Percentiles rank a stretch among this genome's conserved stretches.
These are phyloP conservation scores for Thielaviopsis cerberus DNA, from an alignment of 2,329 filamentous ascomycete genomes.

Conservation along the genomic window DNA sequence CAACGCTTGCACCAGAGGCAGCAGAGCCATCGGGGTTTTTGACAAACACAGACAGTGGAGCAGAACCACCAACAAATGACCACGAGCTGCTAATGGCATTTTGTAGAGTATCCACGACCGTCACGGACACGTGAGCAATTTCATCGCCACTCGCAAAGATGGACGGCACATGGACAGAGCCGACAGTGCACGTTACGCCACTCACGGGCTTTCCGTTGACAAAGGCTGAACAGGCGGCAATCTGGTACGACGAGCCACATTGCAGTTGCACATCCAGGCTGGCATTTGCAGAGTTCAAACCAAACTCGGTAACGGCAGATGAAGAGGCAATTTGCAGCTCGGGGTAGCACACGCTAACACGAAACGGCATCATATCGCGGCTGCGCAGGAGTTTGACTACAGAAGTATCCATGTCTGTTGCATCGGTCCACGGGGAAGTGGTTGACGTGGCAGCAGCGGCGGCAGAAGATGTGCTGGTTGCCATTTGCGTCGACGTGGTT, in stretches of 20 bases:
- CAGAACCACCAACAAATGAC: constrained; percentile 5
- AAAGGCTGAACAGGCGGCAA: constrained; percentile 2
- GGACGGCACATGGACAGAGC: neutral
- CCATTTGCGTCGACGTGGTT: neutral
- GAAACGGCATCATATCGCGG: neutral
- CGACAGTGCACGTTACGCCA: neutral
- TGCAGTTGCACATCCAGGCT: neutral
- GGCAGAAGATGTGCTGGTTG: neutral
- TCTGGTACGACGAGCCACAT: neutral
- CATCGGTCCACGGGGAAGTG: neutral
- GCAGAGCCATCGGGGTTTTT: constrained; percentile 1
- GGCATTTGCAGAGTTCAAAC: neutral
- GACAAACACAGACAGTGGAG: neutral
- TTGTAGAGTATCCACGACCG: constrained; percentile 1
- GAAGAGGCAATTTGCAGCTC: constrained; percentile 1
- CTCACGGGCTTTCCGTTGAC: constrained; percentile 1
- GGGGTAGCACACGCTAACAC: constrained; percentile 2
- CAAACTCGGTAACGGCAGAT: constrained; percentile 1
- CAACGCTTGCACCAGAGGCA: constrained; percentile 1
- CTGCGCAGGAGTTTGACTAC: neutral
- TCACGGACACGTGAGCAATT: constrained; percentile 6
- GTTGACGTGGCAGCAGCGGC: neutral
- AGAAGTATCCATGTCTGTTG: neutral
- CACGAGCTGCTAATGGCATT: constrained; percentile 6
- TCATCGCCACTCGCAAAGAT: constrained; percentile 1